Percentiles rank a stretch among this genome's conserved stretches.
Conservation (phyloP, 164 flowering plant species). For the Akebia trifoliata region DNA sequence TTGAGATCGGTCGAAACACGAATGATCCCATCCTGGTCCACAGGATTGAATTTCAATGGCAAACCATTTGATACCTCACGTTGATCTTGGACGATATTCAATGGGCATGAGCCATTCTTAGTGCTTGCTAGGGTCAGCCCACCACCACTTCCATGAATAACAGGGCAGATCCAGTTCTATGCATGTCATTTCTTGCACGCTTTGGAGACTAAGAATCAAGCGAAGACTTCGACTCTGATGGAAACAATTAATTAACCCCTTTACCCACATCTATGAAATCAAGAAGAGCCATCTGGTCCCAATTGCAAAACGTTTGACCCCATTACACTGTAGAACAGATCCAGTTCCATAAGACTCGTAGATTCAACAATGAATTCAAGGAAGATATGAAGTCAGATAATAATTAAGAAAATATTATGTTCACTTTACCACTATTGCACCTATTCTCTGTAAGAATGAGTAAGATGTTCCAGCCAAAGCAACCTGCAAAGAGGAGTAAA, state of each 20-base stretch:
- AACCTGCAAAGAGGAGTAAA: conserved; percentile 47
- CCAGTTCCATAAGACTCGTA: neutral
- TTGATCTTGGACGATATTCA: too few relatives aligned
- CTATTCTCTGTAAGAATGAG: conserved; percentile 75
- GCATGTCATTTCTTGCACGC: conserved; percentile 36
- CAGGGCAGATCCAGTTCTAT: conserved; percentile 67
- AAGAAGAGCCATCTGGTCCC: too few relatives aligned
- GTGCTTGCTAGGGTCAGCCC: too few relatives aligned
- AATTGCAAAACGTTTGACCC: conserved; percentile 89
- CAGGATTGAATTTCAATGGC: conserved; percentile 17
- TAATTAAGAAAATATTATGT: neutral
- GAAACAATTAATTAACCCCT: too few relatives aligned
- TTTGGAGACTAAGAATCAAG: conserved; percentile 48
- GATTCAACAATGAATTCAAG: neutral
- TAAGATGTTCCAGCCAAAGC: conserved; percentile 83
- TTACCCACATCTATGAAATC: too few relatives aligned
- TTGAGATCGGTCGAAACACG: conserved; percentile 13
- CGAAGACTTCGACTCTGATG: conserved; percentile 49
- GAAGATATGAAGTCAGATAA: neutral
- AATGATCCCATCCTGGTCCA: conserved; percentile 5
- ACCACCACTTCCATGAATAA: conserved; percentile 78
- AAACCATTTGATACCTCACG: conserved; percentile 3
- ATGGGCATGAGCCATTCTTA: conserved; percentile 7
- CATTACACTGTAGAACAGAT: conserved; percentile 68
- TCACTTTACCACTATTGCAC: conserved; percentile 72